A percentile compares a stretch with the other conserved stretches of the same genome.
Evolutionary conservation across 352 stramenopile species (phyloP).

Genomic region (Phytophthora cajani): DNA sequence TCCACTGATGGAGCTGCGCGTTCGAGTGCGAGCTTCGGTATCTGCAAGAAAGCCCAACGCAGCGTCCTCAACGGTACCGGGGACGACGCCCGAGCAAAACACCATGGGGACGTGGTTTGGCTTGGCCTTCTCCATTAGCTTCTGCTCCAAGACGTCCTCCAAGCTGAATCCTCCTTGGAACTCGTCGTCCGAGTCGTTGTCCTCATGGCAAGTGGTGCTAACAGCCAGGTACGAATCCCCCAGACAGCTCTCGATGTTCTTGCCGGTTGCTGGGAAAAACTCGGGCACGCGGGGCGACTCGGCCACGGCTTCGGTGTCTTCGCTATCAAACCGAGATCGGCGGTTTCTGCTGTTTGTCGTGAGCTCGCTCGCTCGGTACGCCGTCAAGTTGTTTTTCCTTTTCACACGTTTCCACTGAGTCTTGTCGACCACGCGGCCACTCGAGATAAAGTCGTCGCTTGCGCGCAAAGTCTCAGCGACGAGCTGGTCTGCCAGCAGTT

Average conservation of each 20-base stretch:
- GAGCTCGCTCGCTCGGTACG: conserved; percentile 43
- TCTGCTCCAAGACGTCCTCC: conserved; percentile 21
- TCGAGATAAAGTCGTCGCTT: conserved; percentile 55
- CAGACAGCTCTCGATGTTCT: conserved; percentile 13
- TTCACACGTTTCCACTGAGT: conserved; percentile 56
- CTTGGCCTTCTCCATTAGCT: conserved; percentile 30
- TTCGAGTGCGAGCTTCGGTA: conserved; percentile 34
- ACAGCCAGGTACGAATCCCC: conserved; percentile 19
- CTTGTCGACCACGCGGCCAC: conserved; percentile 32
- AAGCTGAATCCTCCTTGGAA: conserved; percentile 17
- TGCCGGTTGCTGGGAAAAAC: conserved; percentile 25
- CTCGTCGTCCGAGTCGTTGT: conserved; percentile 17
- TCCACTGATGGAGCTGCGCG: conserved; percentile 32
- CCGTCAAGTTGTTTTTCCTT: conserved; percentile 44
- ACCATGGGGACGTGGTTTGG: conserved; percentile 29
- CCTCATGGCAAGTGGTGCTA: conserved; percentile 20
- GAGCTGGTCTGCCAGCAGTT: conserved; percentile 52
- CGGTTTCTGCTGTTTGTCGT: conserved; percentile 1
- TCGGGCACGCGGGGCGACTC: conserved; percentile 30
- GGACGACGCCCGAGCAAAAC: conserved; percentile 32
- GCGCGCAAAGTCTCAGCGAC: conserved; percentile 54
- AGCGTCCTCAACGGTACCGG: conserved; percentile 47
- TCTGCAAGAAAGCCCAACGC: conserved; percentile 42
- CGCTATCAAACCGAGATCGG: conserved; percentile 15
- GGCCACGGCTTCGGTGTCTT: conserved; percentile 28